phyloP scores from a whole-genome alignment of 805 yeast genomes.

The Grigorovia jiainica region DNA sequence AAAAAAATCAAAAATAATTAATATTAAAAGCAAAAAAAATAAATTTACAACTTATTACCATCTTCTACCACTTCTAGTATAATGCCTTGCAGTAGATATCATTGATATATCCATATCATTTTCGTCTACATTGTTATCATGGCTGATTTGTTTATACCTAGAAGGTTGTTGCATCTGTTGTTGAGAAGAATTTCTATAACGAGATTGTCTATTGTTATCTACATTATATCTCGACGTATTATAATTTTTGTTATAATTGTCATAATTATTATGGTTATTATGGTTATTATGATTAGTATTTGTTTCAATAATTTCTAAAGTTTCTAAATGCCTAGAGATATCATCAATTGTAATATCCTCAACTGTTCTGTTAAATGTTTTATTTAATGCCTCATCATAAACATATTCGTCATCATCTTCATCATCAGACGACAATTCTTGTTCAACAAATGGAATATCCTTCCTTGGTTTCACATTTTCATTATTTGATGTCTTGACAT shows the following conservation, averaged over 20 bases:
- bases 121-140: conserved; percentile 14
- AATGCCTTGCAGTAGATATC: conserved; percentile 26
- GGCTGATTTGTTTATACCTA: background rate
- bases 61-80: conserved; percentile 28
- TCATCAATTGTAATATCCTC: conserved; percentile 32
- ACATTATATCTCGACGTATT: background rate
- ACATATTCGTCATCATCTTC: conserved; percentile 29
- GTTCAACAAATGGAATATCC: conserved; percentile 23
- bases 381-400: conserved; percentile 29
- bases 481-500: conserved; percentile 3
- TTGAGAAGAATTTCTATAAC: conserved; percentile 16
- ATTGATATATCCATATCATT: conserved; percentile 29
- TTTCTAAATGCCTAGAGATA: conserved; percentile 29
- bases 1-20: background rate
- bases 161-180: conserved; percentile 8
- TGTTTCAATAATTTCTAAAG: conserved; percentile 24
- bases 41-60: too few relatives aligned
- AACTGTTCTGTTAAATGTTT: conserved; percentile 30
- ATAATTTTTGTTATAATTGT: background rate
- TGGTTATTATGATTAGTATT: conserved; percentile 1
- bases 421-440: conserved; percentile 25
- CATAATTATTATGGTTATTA: background rate
- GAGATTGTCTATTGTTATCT: conserved; percentile 4
- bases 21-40: background rate
- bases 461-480: conserved; percentile 2